Conservation (phyloP, 331 rosid species). For the Malus hybrid region DNA sequence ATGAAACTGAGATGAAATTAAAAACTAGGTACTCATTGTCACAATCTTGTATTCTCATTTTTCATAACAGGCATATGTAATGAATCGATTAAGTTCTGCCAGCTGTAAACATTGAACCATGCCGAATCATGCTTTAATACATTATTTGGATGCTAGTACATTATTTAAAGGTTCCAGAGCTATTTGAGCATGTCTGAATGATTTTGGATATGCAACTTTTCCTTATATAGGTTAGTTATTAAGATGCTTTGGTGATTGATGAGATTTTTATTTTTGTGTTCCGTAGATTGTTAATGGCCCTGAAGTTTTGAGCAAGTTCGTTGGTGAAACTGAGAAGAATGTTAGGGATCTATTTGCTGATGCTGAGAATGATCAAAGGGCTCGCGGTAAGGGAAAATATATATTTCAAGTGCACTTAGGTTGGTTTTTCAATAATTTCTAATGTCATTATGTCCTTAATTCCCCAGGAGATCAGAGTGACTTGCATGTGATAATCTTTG, state of each 20-base stretch:
- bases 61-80: not conserved
- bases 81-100: not conserved
- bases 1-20: not conserved
- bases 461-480: constrained; percentile 89
- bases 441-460: constrained; percentile 15
- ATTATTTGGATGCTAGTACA: not conserved
- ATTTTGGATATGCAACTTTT: constrained; percentile 15
- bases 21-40: not conserved
- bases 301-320: constrained; percentile 89
- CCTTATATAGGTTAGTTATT: constrained; percentile 17
- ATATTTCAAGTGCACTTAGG: constrained; percentile 7
- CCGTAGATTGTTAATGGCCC: constrained; percentile 92
- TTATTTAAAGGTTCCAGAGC: constrained; percentile 2
- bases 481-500: constrained; percentile 96
- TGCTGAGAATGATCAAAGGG: constrained; percentile 91
- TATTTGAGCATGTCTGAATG: constrained; percentile 14
- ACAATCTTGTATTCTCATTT: not conserved
- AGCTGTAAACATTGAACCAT: not conserved
- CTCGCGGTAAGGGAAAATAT: constrained; percentile 51
- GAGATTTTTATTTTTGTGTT: constrained; percentile 7
- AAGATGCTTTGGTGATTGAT: constrained; percentile 9
- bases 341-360: constrained; percentile 98
- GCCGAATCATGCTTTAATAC: not conserved
- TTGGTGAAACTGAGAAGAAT: constrained; percentile 98
- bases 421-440: constrained; percentile 20